A percentile compares a stretch with the other conserved stretches of the same genome.
Evolutionary conservation across 2,329 filamentous ascomycete genomes (phyloP).

Genomic region (Leptographium flavum): DNA sequence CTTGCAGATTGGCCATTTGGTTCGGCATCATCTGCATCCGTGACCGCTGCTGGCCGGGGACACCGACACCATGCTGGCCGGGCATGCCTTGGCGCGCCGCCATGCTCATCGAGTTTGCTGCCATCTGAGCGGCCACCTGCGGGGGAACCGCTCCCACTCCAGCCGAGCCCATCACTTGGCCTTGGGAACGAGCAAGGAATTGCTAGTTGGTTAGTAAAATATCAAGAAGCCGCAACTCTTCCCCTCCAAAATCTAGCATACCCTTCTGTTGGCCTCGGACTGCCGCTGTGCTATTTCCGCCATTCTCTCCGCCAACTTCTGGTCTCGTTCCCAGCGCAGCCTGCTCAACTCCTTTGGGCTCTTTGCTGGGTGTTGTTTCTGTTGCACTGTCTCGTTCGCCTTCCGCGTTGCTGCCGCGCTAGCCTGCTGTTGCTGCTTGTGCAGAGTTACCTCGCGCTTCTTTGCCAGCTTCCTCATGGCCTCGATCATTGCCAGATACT

Average conservation of each 20-base stretch:
- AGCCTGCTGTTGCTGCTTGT: conserved; percentile 76
- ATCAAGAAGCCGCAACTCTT: no score
- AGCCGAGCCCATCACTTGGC: conserved; percentile 10
- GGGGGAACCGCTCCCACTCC: conserved; percentile 20
- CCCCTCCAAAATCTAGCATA: no score
- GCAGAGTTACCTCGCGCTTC: conserved; percentile 72
- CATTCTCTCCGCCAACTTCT: conserved; percentile 48
- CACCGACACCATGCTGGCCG: conserved; percentile 21
- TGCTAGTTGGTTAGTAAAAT: conserved; percentile 10
- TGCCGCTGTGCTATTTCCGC: conserved; percentile 43
- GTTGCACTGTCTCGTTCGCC: conserved; percentile 47
- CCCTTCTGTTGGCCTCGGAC: conserved; percentile 43
- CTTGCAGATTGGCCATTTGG: conserved; percentile 31
- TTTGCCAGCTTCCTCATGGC: conserved; percentile 91
- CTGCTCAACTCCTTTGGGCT: conserved; percentile 86
- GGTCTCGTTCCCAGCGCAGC: conserved; percentile 75
- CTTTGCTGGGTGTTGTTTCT: conserved; percentile 39
- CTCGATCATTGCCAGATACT: conserved; percentile 79
- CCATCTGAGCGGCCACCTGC: conserved; percentile 28
- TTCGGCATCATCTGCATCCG: conserved; percentile 39
- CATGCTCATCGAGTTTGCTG: conserved; percentile 17
- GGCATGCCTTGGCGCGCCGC: conserved; percentile 27
- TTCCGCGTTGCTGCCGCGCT: conserved; percentile 71
- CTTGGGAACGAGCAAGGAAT: conserved; percentile 10
- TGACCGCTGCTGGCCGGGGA: conserved; percentile 31